Conservation (phyloP, 2,329 filamentous ascomycete species). For the Dendrostoma leiphaemia region DNA sequence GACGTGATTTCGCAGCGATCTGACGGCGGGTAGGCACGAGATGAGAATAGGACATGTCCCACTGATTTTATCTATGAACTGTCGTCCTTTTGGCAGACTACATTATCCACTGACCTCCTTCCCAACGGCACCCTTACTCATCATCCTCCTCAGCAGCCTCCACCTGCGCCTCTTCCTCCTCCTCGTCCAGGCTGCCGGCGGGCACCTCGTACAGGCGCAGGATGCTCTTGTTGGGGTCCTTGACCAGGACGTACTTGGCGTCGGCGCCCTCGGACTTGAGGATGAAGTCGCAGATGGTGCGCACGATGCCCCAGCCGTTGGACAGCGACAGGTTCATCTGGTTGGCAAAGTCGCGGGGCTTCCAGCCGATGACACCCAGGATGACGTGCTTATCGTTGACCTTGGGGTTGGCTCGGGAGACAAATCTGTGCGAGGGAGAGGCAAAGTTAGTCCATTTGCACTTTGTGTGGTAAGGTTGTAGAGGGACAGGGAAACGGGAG, state of each 20-base stretch:
- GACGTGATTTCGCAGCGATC: no score
- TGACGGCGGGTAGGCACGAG: neutral
- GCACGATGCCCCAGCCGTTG: slow-evolving; percentile 98
- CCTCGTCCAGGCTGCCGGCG: slow-evolving; percentile 83
- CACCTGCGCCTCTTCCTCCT: slow-evolving; percentile 63
- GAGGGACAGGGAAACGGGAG: neutral
- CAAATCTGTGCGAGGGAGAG: slow-evolving; percentile 67
- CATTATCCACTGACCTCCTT: neutral
- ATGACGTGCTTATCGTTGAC: slow-evolving; percentile 91
- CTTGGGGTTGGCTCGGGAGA: slow-evolving; percentile 91
- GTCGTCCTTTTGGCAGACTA: neutral
- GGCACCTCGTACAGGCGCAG: slow-evolving; percentile 92
- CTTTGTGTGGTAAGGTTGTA: no score
- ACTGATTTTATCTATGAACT: neutral
- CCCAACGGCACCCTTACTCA: slow-evolving; percentile 29
- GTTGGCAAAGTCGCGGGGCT: slow-evolving; percentile 91
- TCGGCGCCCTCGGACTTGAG: slow-evolving; percentile 63
- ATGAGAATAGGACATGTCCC: neutral
- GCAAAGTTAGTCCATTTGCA: no score
- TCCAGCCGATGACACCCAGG: slow-evolving; percentile 94
- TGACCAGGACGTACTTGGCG: slow-evolving; percentile 77
- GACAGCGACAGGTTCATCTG: slow-evolving; percentile 98
- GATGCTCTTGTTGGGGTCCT: slow-evolving; percentile 96
- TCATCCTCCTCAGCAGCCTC: slow-evolving; percentile 55
- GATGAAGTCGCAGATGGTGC: slow-evolving; percentile 95